Evolutionary conservation across 495 filamentous ascomycete species (phyloP).

Genomic region (Bombardia bombarda): DNA sequence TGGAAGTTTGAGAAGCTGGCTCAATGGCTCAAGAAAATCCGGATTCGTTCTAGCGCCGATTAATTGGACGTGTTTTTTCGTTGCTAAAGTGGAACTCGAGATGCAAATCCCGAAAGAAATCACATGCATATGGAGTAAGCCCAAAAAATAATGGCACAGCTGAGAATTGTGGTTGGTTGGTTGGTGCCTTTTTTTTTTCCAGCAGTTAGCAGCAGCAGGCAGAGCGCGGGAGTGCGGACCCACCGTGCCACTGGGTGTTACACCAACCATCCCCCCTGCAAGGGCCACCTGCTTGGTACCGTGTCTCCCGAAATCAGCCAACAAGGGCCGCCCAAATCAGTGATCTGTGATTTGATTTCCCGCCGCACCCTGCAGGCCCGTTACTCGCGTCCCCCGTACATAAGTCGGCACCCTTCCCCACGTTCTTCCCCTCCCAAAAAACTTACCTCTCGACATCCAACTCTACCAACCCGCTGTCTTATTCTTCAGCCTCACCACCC

Average conservation of each 20-base stretch:
- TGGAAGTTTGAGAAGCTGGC: too few species aligned
- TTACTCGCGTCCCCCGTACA: slow-evolving; percentile 28
- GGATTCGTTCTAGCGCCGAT: neutral
- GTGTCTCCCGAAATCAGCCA: slow-evolving; percentile 14
- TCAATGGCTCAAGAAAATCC: neutral
- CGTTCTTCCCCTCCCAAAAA: slow-evolving; percentile 27
- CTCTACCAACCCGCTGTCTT: slow-evolving; percentile 9
- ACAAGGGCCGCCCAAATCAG: slow-evolving; percentile 14
- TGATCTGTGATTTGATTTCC: slow-evolving; percentile 39
- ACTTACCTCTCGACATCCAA: slow-evolving; percentile 12
- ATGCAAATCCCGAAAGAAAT: too few species aligned
- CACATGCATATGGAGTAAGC: too few species aligned
- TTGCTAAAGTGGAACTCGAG: too few species aligned
- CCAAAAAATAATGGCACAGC: too few species aligned
- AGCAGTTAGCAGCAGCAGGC: too few species aligned
- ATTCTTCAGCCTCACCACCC: slow-evolving; percentile 37
- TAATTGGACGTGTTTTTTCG: too few species aligned
- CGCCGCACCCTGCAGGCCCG: slow-evolving; percentile 18
- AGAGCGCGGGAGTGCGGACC: too few species aligned
- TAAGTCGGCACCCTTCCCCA: slow-evolving; percentile 38
- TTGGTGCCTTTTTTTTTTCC: too few species aligned
- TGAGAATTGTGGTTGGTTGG: too few species aligned
- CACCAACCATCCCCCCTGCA: too few species aligned
- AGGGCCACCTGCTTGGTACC: slow-evolving; percentile 3
- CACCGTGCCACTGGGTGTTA: too few species aligned